Conservation (phyloP, 2,329 filamentous ascomycete species). For the Sclerotinia trifoliorum region DNA sequence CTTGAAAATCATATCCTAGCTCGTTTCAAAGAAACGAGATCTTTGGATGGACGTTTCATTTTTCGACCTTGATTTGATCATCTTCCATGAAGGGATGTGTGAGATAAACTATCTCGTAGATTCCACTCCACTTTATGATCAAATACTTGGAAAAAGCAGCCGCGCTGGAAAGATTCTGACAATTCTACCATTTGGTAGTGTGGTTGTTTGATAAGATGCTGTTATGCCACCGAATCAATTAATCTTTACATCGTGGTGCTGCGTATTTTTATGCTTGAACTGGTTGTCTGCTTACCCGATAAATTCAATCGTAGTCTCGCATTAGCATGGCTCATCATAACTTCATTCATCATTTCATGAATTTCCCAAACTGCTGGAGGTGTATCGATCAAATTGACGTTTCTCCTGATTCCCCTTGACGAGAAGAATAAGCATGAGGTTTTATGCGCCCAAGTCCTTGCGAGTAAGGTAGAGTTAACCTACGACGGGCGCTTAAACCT, state of each 20-base stretch:
- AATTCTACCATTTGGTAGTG: not conserved
- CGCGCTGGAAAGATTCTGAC: not conserved
- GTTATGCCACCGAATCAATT: not conserved
- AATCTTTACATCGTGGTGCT: not conserved
- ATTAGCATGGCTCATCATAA: no score
- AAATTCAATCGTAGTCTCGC: not conserved
- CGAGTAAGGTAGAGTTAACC: not conserved
- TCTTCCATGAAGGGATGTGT: not conserved
- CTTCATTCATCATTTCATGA: not conserved
- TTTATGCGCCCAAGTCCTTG: not conserved
- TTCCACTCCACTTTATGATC: not conserved
- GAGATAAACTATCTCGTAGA: not conserved
- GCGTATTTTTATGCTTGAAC: not conserved
- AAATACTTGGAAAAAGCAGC: not conserved
- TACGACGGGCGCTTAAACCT: not conserved
- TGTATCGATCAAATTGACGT: not conserved
- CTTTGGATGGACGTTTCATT: slow-evolving; percentile 11
- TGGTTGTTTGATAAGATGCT: not conserved
- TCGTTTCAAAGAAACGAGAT: slow-evolving; percentile 5
- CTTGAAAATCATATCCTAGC: not conserved
- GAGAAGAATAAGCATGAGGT: not conserved
- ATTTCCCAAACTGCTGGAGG: not conserved
- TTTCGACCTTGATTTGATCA: not conserved
- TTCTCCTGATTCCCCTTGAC: not conserved
- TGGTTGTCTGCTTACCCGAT: not conserved